Base-by-base conservation (phyloP, 495 filamentous ascomycete genomes). In the Sporormia fimetaria region DNA sequence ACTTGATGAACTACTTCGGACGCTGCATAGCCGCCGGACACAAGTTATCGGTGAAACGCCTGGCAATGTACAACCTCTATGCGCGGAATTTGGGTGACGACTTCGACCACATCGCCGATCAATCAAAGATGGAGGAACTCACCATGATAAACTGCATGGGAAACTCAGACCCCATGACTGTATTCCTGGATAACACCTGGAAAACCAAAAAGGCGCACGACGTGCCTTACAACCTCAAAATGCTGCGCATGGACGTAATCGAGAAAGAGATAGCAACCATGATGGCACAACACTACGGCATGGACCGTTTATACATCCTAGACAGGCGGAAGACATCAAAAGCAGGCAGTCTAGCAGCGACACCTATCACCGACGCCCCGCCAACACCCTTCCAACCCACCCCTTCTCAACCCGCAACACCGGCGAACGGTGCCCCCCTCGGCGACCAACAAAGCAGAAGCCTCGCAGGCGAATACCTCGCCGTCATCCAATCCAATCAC, bases 51-150 rank as follows among this genome's bases (percentile, higher is more conserved):
- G 33, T 78, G 3, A 68, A 60, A 25, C 70, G 67, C 33, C 33
- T 78, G 4, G 66, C 64, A 0, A 51, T 80, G 16, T 64, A 73
- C 34, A 78, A 80, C 51, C 49, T 76, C 20, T 80, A 74, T 48
- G 69, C 72, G 4, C 60, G 61, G n/a, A 64, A 73, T 40, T 63
- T 57, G 10, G 61, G 63, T 12, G 30, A 47, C 21, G 62, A 64
- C 1, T 63, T 72, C 28, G 55, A 62, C 15, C 14, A 57, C 2
- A 55, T 66, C 0, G 60, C 69, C 27, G 64, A 74, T 42, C 10
- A 35, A 5, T 3, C 12, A 9, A 35, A 6, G 21, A 47, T 75
- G 6, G 57, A 71, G 47, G 66, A 71, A n/a, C 49, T 75, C 20
- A 71, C 71, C 0, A 58, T 70, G 23, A 57, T 80, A 23, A 71